Conservation (phyloP, 1,284 basidiomycete genomes). For the Bondarzewia mesenterica region DNA sequence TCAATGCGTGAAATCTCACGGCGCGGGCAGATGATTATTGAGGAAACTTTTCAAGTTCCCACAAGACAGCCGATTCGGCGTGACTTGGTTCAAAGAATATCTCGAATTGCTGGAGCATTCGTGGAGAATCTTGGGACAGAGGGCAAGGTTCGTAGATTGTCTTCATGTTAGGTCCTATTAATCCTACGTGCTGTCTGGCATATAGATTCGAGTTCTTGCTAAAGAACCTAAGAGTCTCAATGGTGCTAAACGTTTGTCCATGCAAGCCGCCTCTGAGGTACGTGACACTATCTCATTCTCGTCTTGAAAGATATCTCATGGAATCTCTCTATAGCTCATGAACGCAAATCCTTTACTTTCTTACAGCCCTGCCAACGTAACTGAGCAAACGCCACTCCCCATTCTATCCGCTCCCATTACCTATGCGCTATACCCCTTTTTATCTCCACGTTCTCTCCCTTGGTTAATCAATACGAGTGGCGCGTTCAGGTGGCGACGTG, state of each 20-base stretch:
- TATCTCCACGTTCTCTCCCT: constrained; percentile 37
- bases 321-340: constrained; percentile 1
- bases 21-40: constrained; percentile 35
- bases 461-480: constrained; percentile 37
- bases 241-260: constrained; percentile 43
- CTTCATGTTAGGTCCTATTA: constrained; percentile 1
- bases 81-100: constrained; percentile 51
- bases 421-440: constrained; percentile 61
- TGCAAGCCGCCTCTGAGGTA: constrained; percentile 46
- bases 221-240: constrained; percentile 31
- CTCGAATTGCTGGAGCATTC: constrained; percentile 57
- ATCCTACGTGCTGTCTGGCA: not conserved
- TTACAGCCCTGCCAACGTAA: constrained; percentile 3
- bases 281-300: constrained; percentile 8
- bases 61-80: constrained; percentile 29
- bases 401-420: constrained; percentile 16
- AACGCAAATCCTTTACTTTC: not conserved
- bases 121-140: constrained; percentile 39
- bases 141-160: constrained; percentile 31
- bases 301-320: not conserved
- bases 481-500: constrained; percentile 50
- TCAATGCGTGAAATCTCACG: constrained; percentile 2
- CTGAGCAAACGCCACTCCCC: constrained; percentile 14
- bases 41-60: constrained; percentile 43
- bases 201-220: constrained; percentile 48